Evolutionary conservation across 2,329 filamentous ascomycete genomes (phyloP), one percentile per base, ranked within the genome.

Genomic region (Fusarium dlaminii): DNA sequence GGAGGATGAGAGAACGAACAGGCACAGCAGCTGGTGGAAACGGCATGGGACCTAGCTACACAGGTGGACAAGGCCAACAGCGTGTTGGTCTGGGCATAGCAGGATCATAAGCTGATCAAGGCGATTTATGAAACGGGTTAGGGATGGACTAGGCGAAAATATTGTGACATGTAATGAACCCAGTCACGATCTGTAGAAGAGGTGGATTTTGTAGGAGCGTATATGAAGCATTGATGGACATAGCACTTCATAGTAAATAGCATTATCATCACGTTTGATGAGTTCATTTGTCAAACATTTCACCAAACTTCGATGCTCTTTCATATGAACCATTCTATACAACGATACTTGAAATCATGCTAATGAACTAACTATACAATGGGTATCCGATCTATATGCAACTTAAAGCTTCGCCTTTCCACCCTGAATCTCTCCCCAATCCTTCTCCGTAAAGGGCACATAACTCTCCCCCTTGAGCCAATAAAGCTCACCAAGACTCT

Each of bases 1-100:
- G 96, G 49, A 88, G 96, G 68, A 91, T 98, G 86, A 87, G 95
- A 49, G 94, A 97, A 81, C 87, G 94, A 73, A 87, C 86, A 7
- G 87, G 87, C 15, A 88, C 86, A 73, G 87, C 86, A 74, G 70
- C 76, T 9, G 78, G 78, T 12, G 71, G 66, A 24, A 73, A 77
- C 7, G 75, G 62, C 39, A 54, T 55, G 58, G 63, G 71, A 11
- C 62, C 69, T 14, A 68, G 67, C 24, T 76, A 76, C 30, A 42
- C 66, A 14, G 56, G 67, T 24, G 75, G 74, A 20, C 72, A 78
- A 36, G 77, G 77, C 20, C 81, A 80, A 62, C 83, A 70, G 42
- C 83, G 87, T 52, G 84, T 89, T 32, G 88, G 88, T 15, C 79
- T 90, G 20, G 88, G 88, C 4, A 89, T 90, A 79, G 87, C 85